Conservation (phyloP, 164 flowering plant species). For the Piper betle region DNA sequence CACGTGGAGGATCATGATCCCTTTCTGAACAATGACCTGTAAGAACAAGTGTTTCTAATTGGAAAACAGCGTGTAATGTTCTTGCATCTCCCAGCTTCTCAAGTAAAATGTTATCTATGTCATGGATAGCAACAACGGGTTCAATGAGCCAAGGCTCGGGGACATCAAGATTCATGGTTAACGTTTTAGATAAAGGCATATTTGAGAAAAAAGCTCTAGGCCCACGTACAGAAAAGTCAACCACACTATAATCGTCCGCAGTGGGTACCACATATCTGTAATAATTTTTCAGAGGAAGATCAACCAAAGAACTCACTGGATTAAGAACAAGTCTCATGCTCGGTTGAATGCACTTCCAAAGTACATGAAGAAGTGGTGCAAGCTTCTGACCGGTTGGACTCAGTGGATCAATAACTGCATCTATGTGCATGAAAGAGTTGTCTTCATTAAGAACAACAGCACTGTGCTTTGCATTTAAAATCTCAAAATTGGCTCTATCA, state of each 20-base stretch:
- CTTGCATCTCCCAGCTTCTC: conserved; percentile 84
- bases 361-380: conserved; percentile 56
- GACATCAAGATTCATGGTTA: conserved; percentile 99
- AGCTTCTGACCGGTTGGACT: conserved; percentile 82
- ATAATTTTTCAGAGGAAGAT: conserved; percentile 92
- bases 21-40: conserved; percentile 98
- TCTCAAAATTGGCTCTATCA: conserved; percentile 83
- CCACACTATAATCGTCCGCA: conserved; percentile 77
- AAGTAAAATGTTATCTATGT: conserved; percentile 93
- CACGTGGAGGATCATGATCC: conserved; percentile 94
- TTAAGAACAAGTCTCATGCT: conserved; percentile 94
- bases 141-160: conserved; percentile 99
- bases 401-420: conserved; percentile 94
- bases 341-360: conserved; percentile 59
- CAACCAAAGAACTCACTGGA: conserved; percentile 90
- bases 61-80: conserved; percentile 88
- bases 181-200: conserved; percentile 95
- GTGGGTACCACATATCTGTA: conserved; percentile 91
- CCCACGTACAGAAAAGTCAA: conserved; percentile 56
- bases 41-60: conserved; percentile 89
- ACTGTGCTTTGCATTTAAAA: conserved; percentile 66
- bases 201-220: conserved; percentile 93
- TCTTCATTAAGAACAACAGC: conserved; percentile 61
- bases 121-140: conserved; percentile 91
- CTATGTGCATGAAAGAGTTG: conserved; percentile 69